A percentile compares a stretch with the other conserved stretches of the same genome.
These are phyloP conservation scores for Citrus australasica DNA, from an alignment of 345 rosid species.

Conservation along the genomic window DNA sequence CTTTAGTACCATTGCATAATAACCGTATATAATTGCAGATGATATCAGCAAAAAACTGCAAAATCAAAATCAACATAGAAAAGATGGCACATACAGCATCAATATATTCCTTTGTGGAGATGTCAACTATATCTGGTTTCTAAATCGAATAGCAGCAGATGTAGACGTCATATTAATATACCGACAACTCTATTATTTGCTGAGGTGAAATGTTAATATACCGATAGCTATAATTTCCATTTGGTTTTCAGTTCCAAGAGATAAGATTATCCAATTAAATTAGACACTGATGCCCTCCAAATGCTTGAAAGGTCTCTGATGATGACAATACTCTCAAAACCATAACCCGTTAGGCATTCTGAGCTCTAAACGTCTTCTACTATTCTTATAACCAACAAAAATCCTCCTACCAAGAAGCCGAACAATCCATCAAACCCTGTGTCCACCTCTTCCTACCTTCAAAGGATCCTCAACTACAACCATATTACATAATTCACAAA, in stretches of 20 bases:
- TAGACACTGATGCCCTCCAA: not conserved
- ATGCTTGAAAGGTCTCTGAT: not conserved
- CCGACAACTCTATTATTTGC: not conserved
- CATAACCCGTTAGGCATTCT: not conserved
- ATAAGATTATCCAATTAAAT: not conserved
- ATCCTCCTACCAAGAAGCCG: not conserved
- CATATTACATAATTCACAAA: not conserved
- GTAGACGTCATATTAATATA: not conserved
- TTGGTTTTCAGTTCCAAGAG: not conserved
- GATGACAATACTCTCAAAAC: not conserved
- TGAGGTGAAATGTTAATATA: not conserved
- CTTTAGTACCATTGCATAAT: conserved; percentile 79
- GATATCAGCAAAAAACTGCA: conserved; percentile 71
- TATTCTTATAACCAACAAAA: not conserved
- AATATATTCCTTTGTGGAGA: not conserved
- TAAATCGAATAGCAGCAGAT: not conserved
- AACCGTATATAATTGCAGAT: conserved; percentile 72
- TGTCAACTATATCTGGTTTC: not conserved
- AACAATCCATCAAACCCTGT: not conserved
- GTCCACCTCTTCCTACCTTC: not conserved
- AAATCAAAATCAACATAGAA: conserved; percentile 18
- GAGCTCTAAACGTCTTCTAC: not conserved
- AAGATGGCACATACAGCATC: not conserved
- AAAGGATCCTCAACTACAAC: not conserved
- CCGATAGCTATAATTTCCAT: not conserved